These are phyloP conservation scores for Calamus simplicifolius DNA, from an alignment of 176 grass and related monocot species.

Conservation along the genomic window DNA sequence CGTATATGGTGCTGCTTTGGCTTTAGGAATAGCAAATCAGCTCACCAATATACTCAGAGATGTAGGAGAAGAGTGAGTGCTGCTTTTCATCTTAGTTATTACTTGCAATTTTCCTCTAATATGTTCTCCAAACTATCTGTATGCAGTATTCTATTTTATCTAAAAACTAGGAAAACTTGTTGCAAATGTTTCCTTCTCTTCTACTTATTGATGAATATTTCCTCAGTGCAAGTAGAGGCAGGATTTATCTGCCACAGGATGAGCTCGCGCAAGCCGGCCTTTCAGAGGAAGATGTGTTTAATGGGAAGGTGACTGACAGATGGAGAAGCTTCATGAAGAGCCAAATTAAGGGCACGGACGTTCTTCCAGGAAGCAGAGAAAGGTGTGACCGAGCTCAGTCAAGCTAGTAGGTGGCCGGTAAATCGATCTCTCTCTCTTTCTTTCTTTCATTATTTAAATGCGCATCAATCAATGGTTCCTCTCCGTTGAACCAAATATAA, in stretches of 20 bases:
- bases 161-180: too few species aligned
- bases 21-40: constrained; percentile 81
- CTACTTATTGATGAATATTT: background rate
- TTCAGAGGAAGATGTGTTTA: constrained; percentile 73
- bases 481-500: too few species aligned
- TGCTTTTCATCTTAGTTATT: too few species aligned
- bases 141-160: too few species aligned
- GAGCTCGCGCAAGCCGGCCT: constrained; percentile 64
- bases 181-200: background rate
- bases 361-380: constrained; percentile 73
- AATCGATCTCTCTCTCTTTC: background rate
- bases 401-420: constrained; percentile 95
- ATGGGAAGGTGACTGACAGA: constrained; percentile 47
- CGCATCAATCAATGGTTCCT: too few species aligned
- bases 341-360: constrained; percentile 55
- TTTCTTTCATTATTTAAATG: background rate
- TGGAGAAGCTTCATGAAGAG: constrained; percentile 78
- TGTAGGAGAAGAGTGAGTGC: constrained; percentile 76
- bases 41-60: constrained; percentile 93
- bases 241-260: constrained; percentile 79
- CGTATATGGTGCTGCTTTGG: constrained; percentile 60
- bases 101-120: too few species aligned
- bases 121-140: too few species aligned
- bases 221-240: constrained; percentile 58
- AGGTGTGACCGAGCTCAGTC: constrained; percentile 61